These are phyloP conservation scores for Russula virescens DNA, from an alignment of 768 basidiomycete species.

Conservation along the genomic window DNA sequence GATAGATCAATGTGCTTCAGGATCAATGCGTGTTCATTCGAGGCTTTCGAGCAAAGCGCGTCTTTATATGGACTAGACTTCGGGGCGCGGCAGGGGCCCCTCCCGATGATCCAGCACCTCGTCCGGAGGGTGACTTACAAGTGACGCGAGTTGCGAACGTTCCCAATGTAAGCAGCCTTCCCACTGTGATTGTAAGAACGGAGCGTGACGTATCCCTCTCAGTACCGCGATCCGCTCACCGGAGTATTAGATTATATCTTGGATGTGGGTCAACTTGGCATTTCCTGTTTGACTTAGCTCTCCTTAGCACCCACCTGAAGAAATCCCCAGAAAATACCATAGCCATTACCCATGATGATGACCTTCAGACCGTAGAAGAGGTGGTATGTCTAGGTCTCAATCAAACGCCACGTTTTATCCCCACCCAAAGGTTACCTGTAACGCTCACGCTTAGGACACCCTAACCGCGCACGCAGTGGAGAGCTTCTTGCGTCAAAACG, in stretches of 20 bases:
- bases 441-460: not conserved
- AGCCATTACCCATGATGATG: conserved; percentile 3
- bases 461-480: not conserved
- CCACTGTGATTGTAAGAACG: not conserved
- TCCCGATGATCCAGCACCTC: conserved; percentile 6
- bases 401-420: not conserved
- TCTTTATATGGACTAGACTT: not conserved
- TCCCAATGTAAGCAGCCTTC: not conserved
- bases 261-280: not conserved
- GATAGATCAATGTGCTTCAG: not conserved
- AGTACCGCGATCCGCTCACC: conserved; percentile 9
- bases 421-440: too few relatives aligned
- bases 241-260: conserved; percentile 8
- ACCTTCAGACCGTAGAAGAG: not conserved
- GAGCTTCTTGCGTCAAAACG: not conserved
- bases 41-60: conserved; percentile 16
- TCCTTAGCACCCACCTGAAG: not conserved
- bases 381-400: not conserved
- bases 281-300: not conserved
- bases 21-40: conserved; percentile 17
- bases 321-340: not conserved
- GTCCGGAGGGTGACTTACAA: not conserved
- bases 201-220: not conserved
- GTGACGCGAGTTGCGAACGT: conserved; percentile 6
- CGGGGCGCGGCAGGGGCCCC: not conserved